Percentiles rank a stretch among this genome's conserved stretches.
Evolutionary conservation across 805 yeast species (phyloP).

Genomic region (Saturnispora serradocipensis): DNA sequence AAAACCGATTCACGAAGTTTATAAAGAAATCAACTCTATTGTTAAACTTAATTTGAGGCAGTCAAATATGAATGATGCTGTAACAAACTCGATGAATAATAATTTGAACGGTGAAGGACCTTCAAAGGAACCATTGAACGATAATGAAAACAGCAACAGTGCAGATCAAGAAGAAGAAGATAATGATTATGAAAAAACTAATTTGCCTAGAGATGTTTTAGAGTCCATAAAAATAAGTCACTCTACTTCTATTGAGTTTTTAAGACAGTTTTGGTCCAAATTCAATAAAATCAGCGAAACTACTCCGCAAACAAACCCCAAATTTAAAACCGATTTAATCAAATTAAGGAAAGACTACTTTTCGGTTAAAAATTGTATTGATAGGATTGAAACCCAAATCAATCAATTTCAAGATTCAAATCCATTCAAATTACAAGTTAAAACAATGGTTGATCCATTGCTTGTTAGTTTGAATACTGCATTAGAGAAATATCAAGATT

Average conservation of each 20-base stretch:
- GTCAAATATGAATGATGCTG: conserved; percentile 18
- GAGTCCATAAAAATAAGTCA: conserved; percentile 55
- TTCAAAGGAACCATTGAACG: conserved; percentile 6
- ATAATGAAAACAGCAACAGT: conserved; percentile 7
- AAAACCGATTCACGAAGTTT: conserved; percentile 28
- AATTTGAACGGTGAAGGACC: not conserved
- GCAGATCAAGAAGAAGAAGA: conserved; percentile 4
- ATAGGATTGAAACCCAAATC: conserved; percentile 31
- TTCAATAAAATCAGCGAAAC: conserved; percentile 32
- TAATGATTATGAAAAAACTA: conserved; percentile 25
- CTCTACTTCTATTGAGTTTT: conserved; percentile 64
- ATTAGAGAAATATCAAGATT: conserved; percentile 35
- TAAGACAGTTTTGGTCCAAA: conserved; percentile 67
- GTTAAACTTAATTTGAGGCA: conserved; percentile 49
- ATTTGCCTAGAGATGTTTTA: conserved; percentile 17
- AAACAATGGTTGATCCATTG: conserved; percentile 34
- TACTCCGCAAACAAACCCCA: conserved; percentile 22
- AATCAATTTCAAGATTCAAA: conserved; percentile 10
- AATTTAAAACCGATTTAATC: conserved; percentile 25
- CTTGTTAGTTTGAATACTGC: conserved; percentile 39
- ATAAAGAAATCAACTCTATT: conserved; percentile 36
- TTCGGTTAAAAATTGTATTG: conserved; percentile 40
- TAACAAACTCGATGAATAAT: not conserved
- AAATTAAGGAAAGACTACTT: conserved; percentile 37
- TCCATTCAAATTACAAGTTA: conserved; percentile 12